Conservation (phyloP, 352 stramenopile species). For the Globisporangium heterothallicum region DNA sequence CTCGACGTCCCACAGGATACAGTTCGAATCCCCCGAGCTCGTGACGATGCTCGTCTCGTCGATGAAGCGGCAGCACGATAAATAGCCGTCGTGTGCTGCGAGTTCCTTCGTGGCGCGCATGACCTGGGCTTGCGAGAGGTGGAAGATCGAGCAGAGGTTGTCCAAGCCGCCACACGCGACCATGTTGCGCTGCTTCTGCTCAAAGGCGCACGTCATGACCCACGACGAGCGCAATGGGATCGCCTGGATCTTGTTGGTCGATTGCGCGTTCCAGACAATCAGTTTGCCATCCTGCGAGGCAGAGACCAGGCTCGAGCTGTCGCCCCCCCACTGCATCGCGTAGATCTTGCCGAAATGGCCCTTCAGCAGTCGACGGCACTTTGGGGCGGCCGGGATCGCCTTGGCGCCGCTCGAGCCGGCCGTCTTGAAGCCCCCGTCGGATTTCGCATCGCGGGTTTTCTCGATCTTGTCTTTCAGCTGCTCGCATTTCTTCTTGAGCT, state of each 20-base stretch:
- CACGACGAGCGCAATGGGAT: constrained; percentile 97
- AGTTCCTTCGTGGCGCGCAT: constrained; percentile 94
- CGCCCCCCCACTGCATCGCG: constrained; percentile 96
- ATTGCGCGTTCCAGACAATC: constrained; percentile 98
- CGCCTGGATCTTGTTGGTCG: constrained; percentile 95
- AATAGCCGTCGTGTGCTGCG: constrained; percentile 96
- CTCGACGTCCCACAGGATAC: constrained; percentile 98
- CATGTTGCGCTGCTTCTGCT: constrained; percentile 96
- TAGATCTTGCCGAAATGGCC: constrained; percentile 99
- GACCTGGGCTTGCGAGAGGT: constrained; percentile 87
- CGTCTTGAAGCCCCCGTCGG: constrained; percentile 72
- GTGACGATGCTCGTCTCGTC: constrained; percentile 93
- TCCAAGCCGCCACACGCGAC: constrained; percentile 98
- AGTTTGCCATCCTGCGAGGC: constrained; percentile 98
- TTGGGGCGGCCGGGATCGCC: constrained; percentile 78
- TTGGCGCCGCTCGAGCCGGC: constrained; percentile 63
- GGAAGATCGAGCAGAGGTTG: constrained; percentile 99
- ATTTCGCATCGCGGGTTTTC: constrained; percentile 71
- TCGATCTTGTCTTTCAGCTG: constrained; percentile 85
- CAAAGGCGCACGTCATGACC: constrained; percentile 99
- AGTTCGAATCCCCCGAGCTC: constrained; percentile 96
- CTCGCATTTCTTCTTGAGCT: constrained; percentile 87
- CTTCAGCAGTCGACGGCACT: constrained; percentile 94
- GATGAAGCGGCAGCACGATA: constrained; percentile 98
- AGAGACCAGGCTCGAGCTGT: constrained; percentile 88